phyloP scores from a whole-genome alignment of 257 asterid species.

The Solanum medicagineum region DNA sequence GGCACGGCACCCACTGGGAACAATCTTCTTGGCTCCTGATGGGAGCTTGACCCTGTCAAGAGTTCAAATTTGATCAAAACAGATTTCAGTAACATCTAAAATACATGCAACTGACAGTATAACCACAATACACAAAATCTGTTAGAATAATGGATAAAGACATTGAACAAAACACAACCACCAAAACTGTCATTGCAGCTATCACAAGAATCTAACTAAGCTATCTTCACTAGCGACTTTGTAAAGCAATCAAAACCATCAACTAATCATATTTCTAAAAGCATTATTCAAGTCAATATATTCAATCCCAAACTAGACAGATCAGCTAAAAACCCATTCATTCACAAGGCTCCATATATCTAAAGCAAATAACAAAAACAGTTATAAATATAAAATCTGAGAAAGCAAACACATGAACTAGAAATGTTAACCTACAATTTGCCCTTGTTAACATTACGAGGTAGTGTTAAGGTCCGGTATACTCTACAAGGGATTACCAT shows the following conservation, averaged over 20 bases:
- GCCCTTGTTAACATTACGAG: no score
- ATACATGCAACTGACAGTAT: no score
- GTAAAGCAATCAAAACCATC: not conserved
- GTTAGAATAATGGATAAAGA: not conserved
- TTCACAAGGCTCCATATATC: no score
- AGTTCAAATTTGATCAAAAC: not conserved
- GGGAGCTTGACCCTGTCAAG: slow-evolving; percentile 2
- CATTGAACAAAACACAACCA: not conserved
- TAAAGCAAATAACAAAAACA: no score
- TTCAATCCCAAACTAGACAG: not conserved
- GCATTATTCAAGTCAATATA: not conserved
- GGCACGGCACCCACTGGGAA: slow-evolving; percentile 6
- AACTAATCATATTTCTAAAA: not conserved
- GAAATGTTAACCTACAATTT: no score
- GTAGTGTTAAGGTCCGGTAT: no score
- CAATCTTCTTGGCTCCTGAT: slow-evolving; percentile 11
- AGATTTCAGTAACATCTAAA: not conserved
- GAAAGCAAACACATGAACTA: no score
- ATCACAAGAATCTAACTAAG: not conserved
- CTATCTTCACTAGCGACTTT: not conserved
- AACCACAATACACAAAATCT: not conserved
- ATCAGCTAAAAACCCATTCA: not conserved
- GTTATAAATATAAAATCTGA: no score
- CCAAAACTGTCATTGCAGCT: not conserved
- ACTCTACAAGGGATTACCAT: no score